Base-by-base conservation (phyloP, 2,329 filamentous ascomycete species). In the Trichoderma sp. region DNA sequence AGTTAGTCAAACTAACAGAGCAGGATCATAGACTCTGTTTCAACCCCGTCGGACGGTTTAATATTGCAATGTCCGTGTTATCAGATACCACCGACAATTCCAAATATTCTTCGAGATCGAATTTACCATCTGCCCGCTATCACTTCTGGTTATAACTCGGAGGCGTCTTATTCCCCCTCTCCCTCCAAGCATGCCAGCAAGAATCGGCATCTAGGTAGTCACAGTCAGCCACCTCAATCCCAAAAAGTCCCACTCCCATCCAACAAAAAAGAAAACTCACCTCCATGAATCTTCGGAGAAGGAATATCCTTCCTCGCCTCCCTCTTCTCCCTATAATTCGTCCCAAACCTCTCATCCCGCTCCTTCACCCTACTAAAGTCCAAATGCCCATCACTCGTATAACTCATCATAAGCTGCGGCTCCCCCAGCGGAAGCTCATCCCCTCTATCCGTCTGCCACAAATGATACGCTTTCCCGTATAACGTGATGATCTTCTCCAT, bases 401-500 rank as follows among this genome's bases (percentile, higher is more conserved):
- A 86, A 76, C 85, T 87, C 12, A 83, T 87, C 87, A 88, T 88
- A 7, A 88, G 79, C 76, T 85, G 82, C 9, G 87, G 87, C 74
- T 84, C 81, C 0, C 87, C 87, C 3, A 88, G 75, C 0, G 87
- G 87, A 34, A 88, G 73, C 72, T 78, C 77, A 77, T 95, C 89
- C 0, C 93, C 93, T 6, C 88, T 84, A 81, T 97, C 93, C 17
- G 91, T 88, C 85, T 97, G 93, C 94, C 94, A 97, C 55, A 96
- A 84, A 79, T 97, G 93, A 80, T 92, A 96, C 1, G 91, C 89
- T 79, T 97, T 97, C 11, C 94, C 94, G 77, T 97, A 97, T 3
- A 96, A 79, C 0, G 87, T 85, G 4, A 93, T 82, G 0, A 96
- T 86, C 71, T 94, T 86, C 73, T 92, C 88, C 93, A 97, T 96